Evolutionary conservation across 73 alveolate species (phyloP).

Genomic region (Effrenium voratum): DNA sequence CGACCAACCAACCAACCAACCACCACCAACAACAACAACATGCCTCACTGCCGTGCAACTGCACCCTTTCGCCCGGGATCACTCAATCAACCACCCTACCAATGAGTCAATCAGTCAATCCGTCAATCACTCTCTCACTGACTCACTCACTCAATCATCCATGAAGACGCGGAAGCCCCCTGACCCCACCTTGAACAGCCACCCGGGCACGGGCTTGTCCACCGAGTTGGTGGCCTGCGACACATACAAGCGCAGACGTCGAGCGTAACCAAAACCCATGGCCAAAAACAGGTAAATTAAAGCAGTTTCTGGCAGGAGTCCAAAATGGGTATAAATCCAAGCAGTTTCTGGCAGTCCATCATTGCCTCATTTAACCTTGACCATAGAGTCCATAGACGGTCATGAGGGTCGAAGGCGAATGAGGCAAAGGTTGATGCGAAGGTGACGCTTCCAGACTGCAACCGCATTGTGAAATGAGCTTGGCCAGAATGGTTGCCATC

Average conservation of each 20-base stretch:
- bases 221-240: slow-evolving; percentile 40
- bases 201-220: slow-evolving; percentile 86
- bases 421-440: no score
- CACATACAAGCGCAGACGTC: background rate
- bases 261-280: background rate
- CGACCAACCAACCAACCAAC: no score
- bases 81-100: background rate
- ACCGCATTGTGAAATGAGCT: no score
- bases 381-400: no score
- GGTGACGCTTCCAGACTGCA: no score
- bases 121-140: background rate
- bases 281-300: no score
- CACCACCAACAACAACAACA: no score
- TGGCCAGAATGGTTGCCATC: no score
- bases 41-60: background rate
- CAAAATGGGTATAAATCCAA: background rate
- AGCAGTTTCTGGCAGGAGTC: no score
- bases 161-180: background rate
- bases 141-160: background rate
- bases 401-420: no score
- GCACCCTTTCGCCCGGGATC: background rate
- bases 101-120: background rate
- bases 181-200: slow-evolving; percentile 49
- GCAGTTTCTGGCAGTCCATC: background rate
- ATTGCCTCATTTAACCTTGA: no score